Conservation (phyloP, 2,329 filamentous ascomycete genomes). For the Orbilia javanica region DNA sequence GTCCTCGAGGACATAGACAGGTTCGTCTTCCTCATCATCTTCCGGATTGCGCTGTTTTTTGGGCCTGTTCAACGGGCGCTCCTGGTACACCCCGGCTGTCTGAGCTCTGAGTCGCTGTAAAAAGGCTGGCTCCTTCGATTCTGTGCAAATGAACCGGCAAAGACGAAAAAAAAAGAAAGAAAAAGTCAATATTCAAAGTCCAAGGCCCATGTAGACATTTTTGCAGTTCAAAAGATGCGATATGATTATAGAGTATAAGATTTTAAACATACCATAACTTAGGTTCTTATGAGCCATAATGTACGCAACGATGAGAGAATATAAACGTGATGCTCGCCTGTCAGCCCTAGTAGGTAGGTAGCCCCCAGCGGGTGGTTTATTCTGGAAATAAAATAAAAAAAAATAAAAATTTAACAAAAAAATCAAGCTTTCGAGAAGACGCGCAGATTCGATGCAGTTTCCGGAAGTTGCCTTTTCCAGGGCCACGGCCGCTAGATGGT, state of each 20-base stretch:
- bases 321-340: neutral
- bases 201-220: too few species aligned
- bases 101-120: constrained; percentile 60
- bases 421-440: constrained; percentile 30
- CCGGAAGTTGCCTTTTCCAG: constrained; percentile 23
- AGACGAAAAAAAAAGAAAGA: neutral
- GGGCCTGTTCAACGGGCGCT: constrained; percentile 65
- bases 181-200: neutral
- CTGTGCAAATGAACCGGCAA: too few species aligned
- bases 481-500: constrained; percentile 20
- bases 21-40: constrained; percentile 81
- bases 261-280: constrained; percentile 60
- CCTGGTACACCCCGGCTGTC: constrained; percentile 68
- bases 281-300: constrained; percentile 62
- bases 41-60: constrained; percentile 70
- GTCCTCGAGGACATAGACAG: constrained; percentile 79
- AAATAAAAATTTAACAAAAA: neutral
- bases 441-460: neutral
- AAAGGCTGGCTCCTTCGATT: constrained; percentile 61
- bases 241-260: neutral
- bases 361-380: neutral
- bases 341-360: neutral
- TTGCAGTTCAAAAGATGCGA: too few species aligned
- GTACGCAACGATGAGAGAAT: neutral
- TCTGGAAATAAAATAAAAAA: too few species aligned